phyloP scores from a whole-genome alignment of 2,329 filamentous ascomycete species.

The Neopestalotiopsis sp. region DNA sequence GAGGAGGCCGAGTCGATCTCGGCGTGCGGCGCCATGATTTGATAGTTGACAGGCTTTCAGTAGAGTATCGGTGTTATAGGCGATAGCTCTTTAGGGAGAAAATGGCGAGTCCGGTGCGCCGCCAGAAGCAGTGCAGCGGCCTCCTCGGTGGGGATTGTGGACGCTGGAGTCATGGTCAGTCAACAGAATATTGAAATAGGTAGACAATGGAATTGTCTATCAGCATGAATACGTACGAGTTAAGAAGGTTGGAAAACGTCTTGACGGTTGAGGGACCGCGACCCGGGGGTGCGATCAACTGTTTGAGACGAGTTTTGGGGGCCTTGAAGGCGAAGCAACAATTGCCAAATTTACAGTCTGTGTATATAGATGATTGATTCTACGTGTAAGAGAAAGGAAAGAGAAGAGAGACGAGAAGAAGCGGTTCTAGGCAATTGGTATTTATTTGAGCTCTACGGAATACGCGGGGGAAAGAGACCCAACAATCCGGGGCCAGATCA shows the following conservation, averaged over 20 bases:
- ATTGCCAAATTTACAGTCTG: background rate
- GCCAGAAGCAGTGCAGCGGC: slow-evolving; percentile 85
- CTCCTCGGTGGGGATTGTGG: slow-evolving; percentile 96
- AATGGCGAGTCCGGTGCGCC: slow-evolving; percentile 74
- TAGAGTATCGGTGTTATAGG: slow-evolving; percentile 32
- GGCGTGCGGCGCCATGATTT: slow-evolving; percentile 91
- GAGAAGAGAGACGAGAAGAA: background rate
- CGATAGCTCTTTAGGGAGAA: slow-evolving; percentile 55
- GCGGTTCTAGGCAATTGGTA: background rate
- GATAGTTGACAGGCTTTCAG: slow-evolving; percentile 29
- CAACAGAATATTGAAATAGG: background rate
- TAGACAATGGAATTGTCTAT: background rate
- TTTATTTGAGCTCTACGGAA: background rate
- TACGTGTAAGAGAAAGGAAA: background rate
- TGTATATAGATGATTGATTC: background rate
- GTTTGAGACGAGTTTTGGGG: slow-evolving; percentile 24
- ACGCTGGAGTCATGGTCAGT: slow-evolving; percentile 57
- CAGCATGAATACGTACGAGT: slow-evolving; percentile 72
- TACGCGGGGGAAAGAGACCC: background rate
- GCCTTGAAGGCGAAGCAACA: slow-evolving; percentile 4
- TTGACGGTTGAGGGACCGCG: slow-evolving; percentile 75
- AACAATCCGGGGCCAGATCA: background rate
- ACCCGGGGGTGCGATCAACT: slow-evolving; percentile 60
- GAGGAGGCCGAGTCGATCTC: slow-evolving; percentile 60
- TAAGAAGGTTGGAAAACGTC: slow-evolving; percentile 98